phyloP scores from a whole-genome alignment of 768 basidiomycete species.

The Auricularia cornea region DNA sequence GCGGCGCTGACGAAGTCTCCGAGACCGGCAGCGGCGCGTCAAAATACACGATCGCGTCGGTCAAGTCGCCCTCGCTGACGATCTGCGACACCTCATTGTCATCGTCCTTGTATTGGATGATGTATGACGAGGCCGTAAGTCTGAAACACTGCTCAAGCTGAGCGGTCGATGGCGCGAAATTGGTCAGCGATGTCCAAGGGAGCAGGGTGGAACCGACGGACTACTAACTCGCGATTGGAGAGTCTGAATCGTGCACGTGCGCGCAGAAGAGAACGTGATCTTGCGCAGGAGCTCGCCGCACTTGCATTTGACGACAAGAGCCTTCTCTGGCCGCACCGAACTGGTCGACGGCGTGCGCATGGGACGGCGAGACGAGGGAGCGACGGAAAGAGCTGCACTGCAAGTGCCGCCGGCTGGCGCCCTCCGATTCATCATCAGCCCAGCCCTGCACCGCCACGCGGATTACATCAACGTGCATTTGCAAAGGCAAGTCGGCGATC shows the following conservation, averaged over 20 bases:
- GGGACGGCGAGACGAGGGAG: no score
- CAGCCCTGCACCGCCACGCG: no score
- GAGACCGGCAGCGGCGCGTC: background rate
- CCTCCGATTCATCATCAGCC: no score
- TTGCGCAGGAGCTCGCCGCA: constrained; percentile 67
- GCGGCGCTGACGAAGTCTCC: background rate
- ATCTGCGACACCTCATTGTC: constrained; percentile 73
- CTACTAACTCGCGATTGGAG: constrained; percentile 23
- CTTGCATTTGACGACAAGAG: constrained; percentile 75
- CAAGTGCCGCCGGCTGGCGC: no score
- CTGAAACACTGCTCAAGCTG: constrained; percentile 84
- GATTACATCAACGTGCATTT: no score
- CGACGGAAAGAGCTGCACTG: no score
- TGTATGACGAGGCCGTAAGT: constrained; percentile 58
- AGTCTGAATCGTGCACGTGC: constrained; percentile 68
- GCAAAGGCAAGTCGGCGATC: no score
- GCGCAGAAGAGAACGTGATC: constrained; percentile 72
- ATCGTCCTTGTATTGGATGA: constrained; percentile 79
- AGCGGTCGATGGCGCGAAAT: no score
- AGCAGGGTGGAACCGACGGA: background rate
- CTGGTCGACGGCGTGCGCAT: background rate
- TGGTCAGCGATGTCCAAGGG: no score
- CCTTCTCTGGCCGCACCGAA: constrained; percentile 52
- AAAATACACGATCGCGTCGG: constrained; percentile 85
- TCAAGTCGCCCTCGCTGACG: constrained; percentile 62